Percentiles rank a stretch among this genome's conserved stretches.
Conservation (phyloP, 2,329 filamentous ascomycete genomes). For the Didymella sp. region DNA sequence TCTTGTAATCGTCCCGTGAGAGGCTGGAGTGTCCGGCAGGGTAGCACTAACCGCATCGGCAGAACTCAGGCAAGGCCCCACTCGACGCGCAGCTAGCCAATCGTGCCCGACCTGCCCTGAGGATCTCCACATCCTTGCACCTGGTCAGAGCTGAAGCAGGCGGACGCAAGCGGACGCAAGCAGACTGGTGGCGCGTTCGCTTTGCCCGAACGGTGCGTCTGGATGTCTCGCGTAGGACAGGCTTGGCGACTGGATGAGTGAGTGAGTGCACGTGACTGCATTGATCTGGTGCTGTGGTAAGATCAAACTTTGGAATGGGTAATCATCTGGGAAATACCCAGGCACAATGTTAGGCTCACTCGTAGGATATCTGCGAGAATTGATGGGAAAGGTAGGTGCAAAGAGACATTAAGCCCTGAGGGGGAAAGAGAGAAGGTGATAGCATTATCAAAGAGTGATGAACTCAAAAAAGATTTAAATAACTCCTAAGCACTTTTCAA, state of each 20-base stretch:
- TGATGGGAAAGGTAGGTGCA: too few species aligned
- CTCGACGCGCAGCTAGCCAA: not conserved
- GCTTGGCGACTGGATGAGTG: not conserved
- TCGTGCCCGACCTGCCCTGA: not conserved
- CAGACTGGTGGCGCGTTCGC: slow-evolving; percentile 5
- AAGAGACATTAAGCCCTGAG: too few species aligned
- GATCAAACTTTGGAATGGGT: too few species aligned
- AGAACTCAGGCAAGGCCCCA: slow-evolving; percentile 4
- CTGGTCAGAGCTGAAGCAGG: slow-evolving; percentile 24
- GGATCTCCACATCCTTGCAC: slow-evolving; percentile 23
- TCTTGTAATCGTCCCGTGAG: slow-evolving; percentile 49
- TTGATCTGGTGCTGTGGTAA: too few species aligned
- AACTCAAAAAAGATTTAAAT: too few species aligned
- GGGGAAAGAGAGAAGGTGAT: too few species aligned
- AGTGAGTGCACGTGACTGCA: not conserved
- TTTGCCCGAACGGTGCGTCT: slow-evolving; percentile 2
- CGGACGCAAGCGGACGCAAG: slow-evolving; percentile 12
- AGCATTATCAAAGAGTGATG: too few species aligned
- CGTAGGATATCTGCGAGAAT: too few species aligned
- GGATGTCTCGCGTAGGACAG: not conserved
- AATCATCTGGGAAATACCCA: too few species aligned
- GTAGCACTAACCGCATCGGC: slow-evolving; percentile 8
- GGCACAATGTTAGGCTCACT: too few species aligned
- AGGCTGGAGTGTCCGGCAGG: slow-evolving; percentile 34
- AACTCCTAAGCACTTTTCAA: too few species aligned